phyloP scores from a whole-genome alignment of 2,329 filamentous ascomycete species.

The Curvularia verruculosa region DNA sequence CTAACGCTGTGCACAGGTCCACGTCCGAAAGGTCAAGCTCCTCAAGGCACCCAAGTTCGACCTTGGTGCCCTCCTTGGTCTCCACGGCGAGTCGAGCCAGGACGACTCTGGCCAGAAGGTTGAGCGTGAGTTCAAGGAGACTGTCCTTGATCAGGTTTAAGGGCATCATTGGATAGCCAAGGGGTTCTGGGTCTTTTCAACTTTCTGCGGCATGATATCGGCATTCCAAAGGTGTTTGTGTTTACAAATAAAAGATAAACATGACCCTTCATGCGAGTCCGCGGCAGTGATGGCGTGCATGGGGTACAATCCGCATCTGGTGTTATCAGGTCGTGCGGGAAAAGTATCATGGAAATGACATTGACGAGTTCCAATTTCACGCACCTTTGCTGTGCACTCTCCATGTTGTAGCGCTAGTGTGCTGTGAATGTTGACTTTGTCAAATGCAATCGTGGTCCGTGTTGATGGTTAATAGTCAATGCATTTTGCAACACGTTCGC shows the following conservation, averaged over 20 bases:
- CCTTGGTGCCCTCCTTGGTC: slow-evolving; percentile 90
- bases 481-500: background rate
- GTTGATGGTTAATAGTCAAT: background rate
- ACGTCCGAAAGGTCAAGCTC: slow-evolving; percentile 99
- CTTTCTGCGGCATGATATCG: slow-evolving; percentile 50
- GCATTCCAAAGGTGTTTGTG: slow-evolving; percentile 52
- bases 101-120: slow-evolving; percentile 96
- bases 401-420: background rate
- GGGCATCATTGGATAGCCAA: slow-evolving; percentile 45
- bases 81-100: slow-evolving; percentile 95
- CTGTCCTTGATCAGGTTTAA: slow-evolving; percentile 93
- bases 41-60: slow-evolving; percentile 99
- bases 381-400: slow-evolving; percentile 3
- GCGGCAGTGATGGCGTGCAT: slow-evolving; percentile 47
- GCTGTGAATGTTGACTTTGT: background rate
- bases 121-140: slow-evolving; percentile 99
- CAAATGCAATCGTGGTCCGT: background rate
- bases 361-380: slow-evolving; percentile 36
- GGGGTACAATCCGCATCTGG: slow-evolving; percentile 41
- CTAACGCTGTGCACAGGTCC: slow-evolving; percentile 68
- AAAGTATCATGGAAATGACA: slow-evolving; percentile 48
- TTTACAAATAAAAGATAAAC: slow-evolving; percentile 50
- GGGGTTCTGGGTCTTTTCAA: slow-evolving; percentile 49
- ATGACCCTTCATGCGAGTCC: slow-evolving; percentile 44
- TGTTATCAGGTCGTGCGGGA: slow-evolving; percentile 43